phyloP scores from a whole-genome alignment of 2,329 filamentous ascomycete genomes.

The Bipolaris bicolor region DNA sequence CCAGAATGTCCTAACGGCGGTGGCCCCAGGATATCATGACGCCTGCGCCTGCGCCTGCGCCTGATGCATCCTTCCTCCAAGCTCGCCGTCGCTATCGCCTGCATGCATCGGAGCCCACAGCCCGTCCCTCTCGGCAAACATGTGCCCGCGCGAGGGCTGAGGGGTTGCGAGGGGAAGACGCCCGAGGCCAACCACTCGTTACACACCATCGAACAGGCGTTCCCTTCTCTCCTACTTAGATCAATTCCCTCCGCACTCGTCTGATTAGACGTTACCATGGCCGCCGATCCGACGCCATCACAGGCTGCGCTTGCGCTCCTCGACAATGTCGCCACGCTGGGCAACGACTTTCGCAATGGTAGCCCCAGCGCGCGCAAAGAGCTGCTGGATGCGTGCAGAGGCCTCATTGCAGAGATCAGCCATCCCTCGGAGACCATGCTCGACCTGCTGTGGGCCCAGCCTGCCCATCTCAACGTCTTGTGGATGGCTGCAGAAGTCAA shows the following conservation, averaged over 20 bases:
- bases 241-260: background rate
- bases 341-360: constrained; percentile 26
- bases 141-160: constrained; percentile 1
- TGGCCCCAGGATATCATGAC: constrained; percentile 1
- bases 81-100: background rate
- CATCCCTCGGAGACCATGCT: constrained; percentile 33
- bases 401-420: constrained; percentile 32
- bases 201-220: background rate
- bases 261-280: constrained; percentile 2
- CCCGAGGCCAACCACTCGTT: background rate
- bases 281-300: background rate
- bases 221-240: background rate
- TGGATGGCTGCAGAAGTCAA: constrained; percentile 31
- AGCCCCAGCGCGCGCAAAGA: constrained; percentile 26
- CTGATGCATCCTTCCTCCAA: background rate
- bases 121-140: background rate
- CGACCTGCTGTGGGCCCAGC: constrained; percentile 32
- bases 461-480: constrained; percentile 26
- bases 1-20: no score
- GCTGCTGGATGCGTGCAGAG: constrained; percentile 26
- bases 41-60: background rate
- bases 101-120: background rate
- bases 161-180: background rate
- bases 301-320: constrained; percentile 27
- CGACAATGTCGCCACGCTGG: constrained; percentile 24